Evolutionary conservation across 2,329 filamentous ascomycete genomes (phyloP), one percentile per base, ranked within the genome.

Genomic region (Xylariaceae sp.): DNA sequence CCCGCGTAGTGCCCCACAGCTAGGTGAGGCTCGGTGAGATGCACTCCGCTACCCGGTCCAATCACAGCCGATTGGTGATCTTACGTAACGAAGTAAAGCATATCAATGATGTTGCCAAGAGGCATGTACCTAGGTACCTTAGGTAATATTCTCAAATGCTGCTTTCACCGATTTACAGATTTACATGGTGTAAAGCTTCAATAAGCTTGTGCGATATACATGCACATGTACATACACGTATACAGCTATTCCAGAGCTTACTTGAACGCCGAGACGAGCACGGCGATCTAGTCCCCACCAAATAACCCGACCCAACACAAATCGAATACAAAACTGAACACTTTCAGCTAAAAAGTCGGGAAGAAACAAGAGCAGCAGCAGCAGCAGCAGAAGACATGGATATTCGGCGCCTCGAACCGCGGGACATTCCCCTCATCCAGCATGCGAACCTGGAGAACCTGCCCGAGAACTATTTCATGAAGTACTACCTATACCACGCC

Each of bases 401-500:
- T 79, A 96, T 99, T 77, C 89, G 93, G 64, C 81, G 95, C 63
- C 87, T 99, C 65, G 88, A 86, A 65, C 81, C 91, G 62, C 89
- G 86, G 62, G 91, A 96, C 77, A 90, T 96, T 64, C 91, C 91
- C 65, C 88, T 95, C 72, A 92, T 99, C 73, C 95, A 99, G 79
- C 92, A 96, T 76, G 93, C 93, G 72, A 98, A 99, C 81, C 93
- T 99, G 73, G 96, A 96, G 74, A 99, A 99, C 80, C 84, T 99
- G 51, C 95, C 95, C 64, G 95, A 99, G 77, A 99, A 99, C 82
- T 99, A 99, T 85, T 98, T 98, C 75, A 90, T 96, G 78, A 99
- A 99, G 84, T 99, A 99, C 83, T 99, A 99, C 81, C 87, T 99
- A 71, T 99, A 99, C 84, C 95, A 99, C 77, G 93, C 93, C 16